Base-by-base conservation (phyloP, 176 grass and related monocot species). In the Lolium multiflorum region DNA sequence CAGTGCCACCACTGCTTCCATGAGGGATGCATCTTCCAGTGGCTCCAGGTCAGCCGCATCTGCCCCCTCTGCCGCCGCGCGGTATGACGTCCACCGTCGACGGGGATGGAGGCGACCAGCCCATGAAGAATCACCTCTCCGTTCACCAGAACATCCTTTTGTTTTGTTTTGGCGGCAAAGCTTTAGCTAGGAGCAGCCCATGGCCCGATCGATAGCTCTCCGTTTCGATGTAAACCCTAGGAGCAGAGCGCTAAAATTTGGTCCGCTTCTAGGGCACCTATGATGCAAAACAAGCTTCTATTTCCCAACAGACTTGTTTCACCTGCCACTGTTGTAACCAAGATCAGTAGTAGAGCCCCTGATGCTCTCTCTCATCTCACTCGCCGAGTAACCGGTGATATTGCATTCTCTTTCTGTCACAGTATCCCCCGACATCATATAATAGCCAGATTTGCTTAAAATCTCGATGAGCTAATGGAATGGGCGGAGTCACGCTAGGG, bases 21-120 rank as follows among this genome's bases (percentile, higher is more conserved):
- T 24, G n/a, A 49, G 6, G 71, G 21, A 6, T 74, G 71, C 71
- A 74, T 74, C 46, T 25, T 0, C 3, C 11, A 9, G 21, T 74
- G 71, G 71, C 71, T 74, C 46, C 5, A 1, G 21, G 6, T 74
- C 71, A 49, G 71, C 71, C n/a, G 44, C 11, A n/a, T 26, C n/a
- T 74, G 71, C 71, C 65, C 63, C 8, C 37, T 70, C 66, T 70
- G 66, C 66, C 65, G 65, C 50, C 14, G 9, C 50, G 50, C 50
- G 50, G 25, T 69, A 63, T 1, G 10, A 59, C 18, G 1, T 26
- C 61, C 24, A 64, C 61, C 24, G 43, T 13, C 12, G 25, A 65
- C 25, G 25, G 62, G 31, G 62, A 24, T 61, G 58, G 56, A 58
- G 55, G 18, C 54, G 4, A 21, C n/a, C 28, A 31, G 28, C 28